Evolutionary conservation across 176 grass and related monocot species (phyloP), one percentile per base, ranked within the genome.

Genomic region (Oropetium thomaeum): DNA sequence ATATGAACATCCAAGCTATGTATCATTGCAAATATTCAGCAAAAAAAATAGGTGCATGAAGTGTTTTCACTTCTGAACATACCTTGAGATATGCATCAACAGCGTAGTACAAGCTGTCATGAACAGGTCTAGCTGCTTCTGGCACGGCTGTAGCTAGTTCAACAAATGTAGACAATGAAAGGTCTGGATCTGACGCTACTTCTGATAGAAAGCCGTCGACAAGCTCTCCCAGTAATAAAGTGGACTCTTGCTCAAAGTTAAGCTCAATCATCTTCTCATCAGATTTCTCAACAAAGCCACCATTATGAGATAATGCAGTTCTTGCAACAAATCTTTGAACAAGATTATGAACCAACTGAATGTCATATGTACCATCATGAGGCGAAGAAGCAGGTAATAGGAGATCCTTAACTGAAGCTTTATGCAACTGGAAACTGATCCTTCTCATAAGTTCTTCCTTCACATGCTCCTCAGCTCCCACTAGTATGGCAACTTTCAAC

Each of bases 1-100:
- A 22, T 32, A 79, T 43, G 2, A 31, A 65, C 60, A 15, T 60
- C 0, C 17, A 67, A 79, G 31, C 29, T 59, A 57, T 49, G 38
- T 55, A 25, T 27, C 29, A 5, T 51, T 43, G 7, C 34, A 76
- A 38, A 37, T 13, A 86, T 48, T 76, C 27, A 70, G 39, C 37
- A 43, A 58, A 17, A 43, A 43, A 72, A 49, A 38, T 71, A 69
- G 41, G 69, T 14, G 3, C 47, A 27, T 75, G 10, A 65, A 82
- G 51, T 75, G 53, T 28, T 67, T 12, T 58, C 1, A 51, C 52
- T 22, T 71, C 10, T 64, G 29, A 79, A 62, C 65, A 65, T 90
- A 99, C 96, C 96, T 92, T 99, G 76, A 99, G 80, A 92, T 92
- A 99, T 25, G 87, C 85, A 80, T 99, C 96, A 62, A 99, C 90